Evolutionary conservation across 2,329 filamentous ascomycete genomes (phyloP).

Genomic region (Sodiomyces alkalinus): DNA sequence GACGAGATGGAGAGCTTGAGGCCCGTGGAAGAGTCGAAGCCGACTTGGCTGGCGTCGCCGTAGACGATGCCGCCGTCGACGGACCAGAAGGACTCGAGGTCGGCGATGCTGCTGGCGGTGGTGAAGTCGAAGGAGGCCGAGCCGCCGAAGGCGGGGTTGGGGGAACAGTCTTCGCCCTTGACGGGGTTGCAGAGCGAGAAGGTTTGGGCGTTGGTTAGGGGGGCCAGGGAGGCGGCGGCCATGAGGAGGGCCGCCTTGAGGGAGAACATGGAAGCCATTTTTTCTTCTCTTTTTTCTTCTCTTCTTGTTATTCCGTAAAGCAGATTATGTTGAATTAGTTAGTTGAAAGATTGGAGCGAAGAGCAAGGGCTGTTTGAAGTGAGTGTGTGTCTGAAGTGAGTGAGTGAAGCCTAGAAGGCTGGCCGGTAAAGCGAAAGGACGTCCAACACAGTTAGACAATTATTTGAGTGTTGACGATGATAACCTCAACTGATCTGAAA

Average conservation of each 20-base stretch:
- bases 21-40: constrained; percentile 22
- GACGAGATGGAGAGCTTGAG: constrained; percentile 33
- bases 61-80: constrained; percentile 30
- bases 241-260: constrained; percentile 4
- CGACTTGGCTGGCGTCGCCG: constrained; percentile 19
- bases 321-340: no score
- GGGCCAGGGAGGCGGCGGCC: constrained; percentile 5
- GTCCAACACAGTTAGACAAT: no score
- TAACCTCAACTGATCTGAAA: no score
- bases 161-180: constrained; percentile 8
- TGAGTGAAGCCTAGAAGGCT: no score
- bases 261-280: no score
- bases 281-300: no score
- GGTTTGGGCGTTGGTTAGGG: constrained; percentile 7
- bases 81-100: constrained; percentile 35
- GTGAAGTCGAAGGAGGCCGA: constrained; percentile 6
- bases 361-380: no score
- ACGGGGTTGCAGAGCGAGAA: constrained; percentile 7
- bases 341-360: no score
- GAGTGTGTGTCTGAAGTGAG: no score
- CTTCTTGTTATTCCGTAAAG: no score
- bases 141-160: constrained; percentile 8
- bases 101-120: constrained; percentile 16
- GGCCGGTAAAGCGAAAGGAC: no score
- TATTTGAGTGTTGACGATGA: no score